A percentile compares a stretch with the other conserved stretches of the same genome.
Conservation (phyloP, 2,329 filamentous ascomycete genomes). For the Fusarium cicatricum region DNA sequence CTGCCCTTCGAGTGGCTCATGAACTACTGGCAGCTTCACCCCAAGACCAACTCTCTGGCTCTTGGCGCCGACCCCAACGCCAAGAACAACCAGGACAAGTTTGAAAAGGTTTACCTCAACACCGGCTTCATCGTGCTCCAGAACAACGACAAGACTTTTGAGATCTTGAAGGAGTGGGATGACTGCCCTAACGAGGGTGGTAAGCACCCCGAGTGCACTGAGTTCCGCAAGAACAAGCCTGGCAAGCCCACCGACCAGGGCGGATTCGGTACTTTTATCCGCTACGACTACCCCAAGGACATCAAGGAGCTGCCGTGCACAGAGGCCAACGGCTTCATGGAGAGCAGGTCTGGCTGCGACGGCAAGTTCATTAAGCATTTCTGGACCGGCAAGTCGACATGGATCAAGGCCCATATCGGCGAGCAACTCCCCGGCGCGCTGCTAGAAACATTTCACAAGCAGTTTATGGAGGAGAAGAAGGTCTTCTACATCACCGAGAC, state of each 20-base stretch:
- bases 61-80: conserved; percentile 51
- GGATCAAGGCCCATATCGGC: conserved; percentile 51
- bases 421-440: conserved; percentile 49
- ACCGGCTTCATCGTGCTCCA: conserved; percentile 63
- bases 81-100: conserved; percentile 51
- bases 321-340: conserved; percentile 55
- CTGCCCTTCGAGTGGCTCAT: conserved; percentile 57
- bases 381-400: conserved; percentile 52
- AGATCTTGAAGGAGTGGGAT: conserved; percentile 59
- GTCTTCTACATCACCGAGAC: conserved; percentile 48
- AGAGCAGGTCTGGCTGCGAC: conserved; percentile 49
- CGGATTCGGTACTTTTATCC: conserved; percentile 54
- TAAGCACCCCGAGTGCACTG: conserved; percentile 49
- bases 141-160: conserved; percentile 57
- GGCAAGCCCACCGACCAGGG: conserved; percentile 54
- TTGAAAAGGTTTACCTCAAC: conserved; percentile 55
- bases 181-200: conserved; percentile 51
- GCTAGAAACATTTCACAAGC: conserved; percentile 48
- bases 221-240: conserved; percentile 48
- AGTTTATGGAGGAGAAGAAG: conserved; percentile 46
- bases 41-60: conserved; percentile 51
- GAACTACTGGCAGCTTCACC: conserved; percentile 56
- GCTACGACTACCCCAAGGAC: conserved; percentile 53
- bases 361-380: conserved; percentile 54
- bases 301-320: conserved; percentile 52